Conservation (phyloP, 768 basidiomycete species). For the Chlorophyllum brunneum region DNA sequence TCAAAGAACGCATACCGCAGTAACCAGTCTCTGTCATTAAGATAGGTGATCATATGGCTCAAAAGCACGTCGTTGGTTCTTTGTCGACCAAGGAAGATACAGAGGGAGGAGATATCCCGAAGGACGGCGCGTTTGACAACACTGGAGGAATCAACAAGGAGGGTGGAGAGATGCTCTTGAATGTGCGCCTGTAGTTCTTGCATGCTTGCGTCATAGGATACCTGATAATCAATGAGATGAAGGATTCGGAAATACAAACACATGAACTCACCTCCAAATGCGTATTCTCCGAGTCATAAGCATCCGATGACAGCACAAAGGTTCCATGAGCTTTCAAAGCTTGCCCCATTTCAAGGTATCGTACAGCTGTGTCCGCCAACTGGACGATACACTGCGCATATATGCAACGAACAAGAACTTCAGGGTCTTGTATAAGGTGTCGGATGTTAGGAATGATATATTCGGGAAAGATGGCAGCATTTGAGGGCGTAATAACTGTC, state of each 20-base stretch:
- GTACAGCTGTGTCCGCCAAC: constrained; percentile 80
- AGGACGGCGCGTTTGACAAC: constrained; percentile 90
- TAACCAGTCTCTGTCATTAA: constrained; percentile 91
- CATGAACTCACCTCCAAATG: constrained; percentile 66
- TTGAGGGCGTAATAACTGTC: constrained; percentile 78
- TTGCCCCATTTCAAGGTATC: constrained; percentile 92
- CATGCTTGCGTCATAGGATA: constrained; percentile 85
- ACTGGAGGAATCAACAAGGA: constrained; percentile 86
- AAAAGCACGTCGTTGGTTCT: constrained; percentile 93
- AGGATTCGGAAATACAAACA: neutral
- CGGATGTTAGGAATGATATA: constrained; percentile 92
- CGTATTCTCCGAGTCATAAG: constrained; percentile 70
- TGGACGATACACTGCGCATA: constrained; percentile 84
- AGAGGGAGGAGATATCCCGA: constrained; percentile 81
- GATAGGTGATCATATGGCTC: constrained; percentile 82
- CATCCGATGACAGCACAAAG: constrained; percentile 58
- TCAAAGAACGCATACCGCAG: constrained; percentile 92
- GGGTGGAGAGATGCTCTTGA: constrained; percentile 81
- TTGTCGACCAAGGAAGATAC: constrained; percentile 89
- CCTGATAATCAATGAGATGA: constrained; percentile 38
- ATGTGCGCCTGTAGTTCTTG: constrained; percentile 82
- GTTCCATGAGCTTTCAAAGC: constrained; percentile 82
- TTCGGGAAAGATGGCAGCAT: constrained; percentile 80
- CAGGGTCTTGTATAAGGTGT: constrained; percentile 78
- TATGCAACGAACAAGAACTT: constrained; percentile 74